A percentile compares a stretch with the other conserved stretches of the same genome.
phyloP scores from a whole-genome alignment of 352 stramenopile species.

The Elongisporangium undulatum region DNA sequence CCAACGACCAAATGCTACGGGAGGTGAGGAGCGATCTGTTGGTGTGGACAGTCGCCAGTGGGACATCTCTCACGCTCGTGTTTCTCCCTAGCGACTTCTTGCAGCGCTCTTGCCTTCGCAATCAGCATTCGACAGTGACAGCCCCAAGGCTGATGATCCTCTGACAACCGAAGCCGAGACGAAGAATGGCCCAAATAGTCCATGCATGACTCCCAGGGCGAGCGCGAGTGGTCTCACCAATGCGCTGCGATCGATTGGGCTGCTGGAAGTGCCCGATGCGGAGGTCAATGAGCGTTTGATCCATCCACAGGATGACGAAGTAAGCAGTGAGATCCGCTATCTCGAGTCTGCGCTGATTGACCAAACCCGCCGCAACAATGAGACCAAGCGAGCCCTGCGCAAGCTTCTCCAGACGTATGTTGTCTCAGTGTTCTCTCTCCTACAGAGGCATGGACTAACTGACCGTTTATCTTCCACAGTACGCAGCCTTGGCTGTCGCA shows the following conservation, averaged over 20 bases:
- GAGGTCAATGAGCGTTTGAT: conserved; percentile 21
- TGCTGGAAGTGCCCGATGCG: conserved; percentile 32
- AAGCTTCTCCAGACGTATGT: conserved; percentile 48
- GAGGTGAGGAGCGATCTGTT: background rate
- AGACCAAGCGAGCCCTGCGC: conserved; percentile 52
- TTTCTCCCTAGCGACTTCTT: conserved; percentile 23
- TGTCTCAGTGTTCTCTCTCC: background rate
- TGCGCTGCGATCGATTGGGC: conserved; percentile 36
- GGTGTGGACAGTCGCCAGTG: background rate
- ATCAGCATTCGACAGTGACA: conserved; percentile 17
- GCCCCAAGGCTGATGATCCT: conserved; percentile 7
- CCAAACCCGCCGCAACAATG: conserved; percentile 47
- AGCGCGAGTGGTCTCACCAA: conserved; percentile 18
- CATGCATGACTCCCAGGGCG: conserved; percentile 16
- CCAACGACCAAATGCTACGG: background rate
- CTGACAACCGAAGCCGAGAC: background rate
- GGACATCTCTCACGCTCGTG: background rate
- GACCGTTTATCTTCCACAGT: conserved; percentile 15
- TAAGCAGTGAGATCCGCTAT: conserved; percentile 56
- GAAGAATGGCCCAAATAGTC: background rate
- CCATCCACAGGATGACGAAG: conserved; percentile 45
- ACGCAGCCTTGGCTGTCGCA: conserved; percentile 61
- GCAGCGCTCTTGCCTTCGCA: conserved; percentile 19
- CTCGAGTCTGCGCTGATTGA: conserved; percentile 38
- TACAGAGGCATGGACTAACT: background rate